These are phyloP conservation scores for Pyricularia grisea DNA, from an alignment of 2,329 filamentous ascomycete species.

Conservation along the genomic window DNA sequence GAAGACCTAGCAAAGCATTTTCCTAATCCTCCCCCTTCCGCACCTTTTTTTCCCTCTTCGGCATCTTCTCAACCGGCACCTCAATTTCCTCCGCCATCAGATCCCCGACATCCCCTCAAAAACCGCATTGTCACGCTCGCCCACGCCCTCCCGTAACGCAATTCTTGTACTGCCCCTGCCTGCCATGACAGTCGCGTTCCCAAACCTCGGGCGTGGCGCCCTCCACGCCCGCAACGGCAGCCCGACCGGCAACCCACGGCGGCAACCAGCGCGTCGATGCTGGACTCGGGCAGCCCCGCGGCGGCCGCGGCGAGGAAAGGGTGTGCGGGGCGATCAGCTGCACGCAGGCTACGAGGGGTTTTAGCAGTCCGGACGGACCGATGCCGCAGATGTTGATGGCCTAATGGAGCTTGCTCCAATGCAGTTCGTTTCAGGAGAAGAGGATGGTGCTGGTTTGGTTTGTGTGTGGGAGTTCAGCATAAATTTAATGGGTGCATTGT, in stretches of 20 bases:
- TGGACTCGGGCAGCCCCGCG: slow-evolving; percentile 30
- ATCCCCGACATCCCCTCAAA: slow-evolving; percentile 36
- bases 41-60: too few species aligned
- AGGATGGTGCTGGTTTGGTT: slow-evolving; percentile 26
- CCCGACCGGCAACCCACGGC: slow-evolving; percentile 25
- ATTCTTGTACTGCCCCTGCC: slow-evolving; percentile 34
- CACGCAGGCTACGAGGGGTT: slow-evolving; percentile 37
- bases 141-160: slow-evolving; percentile 41
- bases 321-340: slow-evolving; percentile 44
- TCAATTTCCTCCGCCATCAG: slow-evolving; percentile 45
- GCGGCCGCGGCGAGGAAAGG: slow-evolving; percentile 40
- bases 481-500: slow-evolving; percentile 22
- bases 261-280: slow-evolving; percentile 25
- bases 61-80: slow-evolving; percentile 34
- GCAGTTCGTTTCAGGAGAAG: slow-evolving; percentile 33
- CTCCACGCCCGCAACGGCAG: slow-evolving; percentile 19
- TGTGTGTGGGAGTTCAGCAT: slow-evolving; percentile 19
- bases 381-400: slow-evolving; percentile 37
- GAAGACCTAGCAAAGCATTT: too few species aligned
- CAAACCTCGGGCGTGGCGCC: slow-evolving; percentile 28
- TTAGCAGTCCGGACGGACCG: slow-evolving; percentile 39
- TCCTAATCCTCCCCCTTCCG: background rate
- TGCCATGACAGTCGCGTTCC: slow-evolving; percentile 24
- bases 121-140: slow-evolving; percentile 31
- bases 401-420: slow-evolving; percentile 33